Conservation (phyloP, 2,329 filamentous ascomycete species). For the Cladosporium sp. region DNA sequence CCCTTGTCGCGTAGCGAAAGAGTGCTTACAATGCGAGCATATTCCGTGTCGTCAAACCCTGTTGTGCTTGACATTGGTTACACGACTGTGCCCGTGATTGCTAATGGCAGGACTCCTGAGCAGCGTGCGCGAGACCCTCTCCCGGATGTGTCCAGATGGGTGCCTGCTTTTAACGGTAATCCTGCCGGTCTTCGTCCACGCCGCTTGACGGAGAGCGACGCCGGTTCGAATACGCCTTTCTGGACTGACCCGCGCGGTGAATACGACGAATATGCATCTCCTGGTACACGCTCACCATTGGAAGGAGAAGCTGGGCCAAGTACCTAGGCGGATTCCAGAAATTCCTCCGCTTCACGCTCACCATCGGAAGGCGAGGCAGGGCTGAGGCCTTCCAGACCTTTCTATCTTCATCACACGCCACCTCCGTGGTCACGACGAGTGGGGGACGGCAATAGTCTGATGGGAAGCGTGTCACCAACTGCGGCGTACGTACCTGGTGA, state of each 20-base stretch:
- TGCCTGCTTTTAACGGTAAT: not conserved
- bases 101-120: slow-evolving; percentile 3
- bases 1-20: not conserved
- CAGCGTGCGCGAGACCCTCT: slow-evolving; percentile 4
- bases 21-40: not conserved
- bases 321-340: not conserved
- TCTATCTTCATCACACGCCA: not conserved
- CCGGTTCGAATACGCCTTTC: not conserved
- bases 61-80: not conserved
- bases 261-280: not conserved
- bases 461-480: not conserved
- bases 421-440: not conserved
- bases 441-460: not conserved
- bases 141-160: not conserved
- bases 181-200: not conserved
- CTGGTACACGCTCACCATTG: not conserved
- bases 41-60: not conserved
- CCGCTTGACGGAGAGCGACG: not conserved
- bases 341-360: not conserved
- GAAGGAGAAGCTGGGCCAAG: not conserved
- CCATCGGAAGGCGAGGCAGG: not conserved
- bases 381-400: not conserved
- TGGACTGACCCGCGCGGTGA: not conserved
- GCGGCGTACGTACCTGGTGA: not conserved
- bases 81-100: slow-evolving; percentile 11